Evolutionary conservation across 1,139 yeast genomes (phyloP).

Genomic region (Blastobotrys persicus): DNA sequence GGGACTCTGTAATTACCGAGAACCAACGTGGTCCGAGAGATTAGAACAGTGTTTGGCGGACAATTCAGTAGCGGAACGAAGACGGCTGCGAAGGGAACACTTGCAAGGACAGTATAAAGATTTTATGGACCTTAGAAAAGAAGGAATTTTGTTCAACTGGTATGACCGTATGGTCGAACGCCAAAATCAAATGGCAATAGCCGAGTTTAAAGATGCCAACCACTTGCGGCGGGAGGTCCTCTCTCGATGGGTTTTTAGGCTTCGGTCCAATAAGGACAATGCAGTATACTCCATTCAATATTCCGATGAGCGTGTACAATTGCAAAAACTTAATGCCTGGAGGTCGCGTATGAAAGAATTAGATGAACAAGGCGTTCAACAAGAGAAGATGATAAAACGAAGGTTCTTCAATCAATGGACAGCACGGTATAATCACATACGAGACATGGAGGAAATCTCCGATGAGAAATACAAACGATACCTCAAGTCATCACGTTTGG

Average conservation of each 20-base stretch:
- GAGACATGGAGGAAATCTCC: background rate
- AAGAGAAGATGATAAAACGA: background rate
- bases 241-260: background rate
- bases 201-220: constrained; percentile 1
- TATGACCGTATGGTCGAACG: background rate
- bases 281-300: background rate
- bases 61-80: constrained; percentile 18
- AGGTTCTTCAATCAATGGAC: constrained; percentile 2
- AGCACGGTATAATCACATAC: background rate
- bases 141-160: constrained; percentile 3
- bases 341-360: background rate
- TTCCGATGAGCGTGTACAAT: background rate
- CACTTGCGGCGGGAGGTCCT: constrained; percentile 6
- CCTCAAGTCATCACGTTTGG: background rate
- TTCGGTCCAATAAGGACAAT: background rate
- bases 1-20: constrained; percentile 23
- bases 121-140: background rate
- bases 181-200: constrained; percentile 7
- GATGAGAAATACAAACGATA: background rate
- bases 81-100: constrained; percentile 9
- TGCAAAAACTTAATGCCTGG: background rate
- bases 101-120: constrained; percentile 3
- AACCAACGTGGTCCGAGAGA: constrained; percentile 23
- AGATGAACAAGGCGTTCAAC: background rate
- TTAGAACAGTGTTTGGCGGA: constrained; percentile 22